These are phyloP conservation scores for Aspergillus ochraceus DNA, from an alignment of 2,329 filamentous ascomycete genomes.

Conservation along the genomic window DNA sequence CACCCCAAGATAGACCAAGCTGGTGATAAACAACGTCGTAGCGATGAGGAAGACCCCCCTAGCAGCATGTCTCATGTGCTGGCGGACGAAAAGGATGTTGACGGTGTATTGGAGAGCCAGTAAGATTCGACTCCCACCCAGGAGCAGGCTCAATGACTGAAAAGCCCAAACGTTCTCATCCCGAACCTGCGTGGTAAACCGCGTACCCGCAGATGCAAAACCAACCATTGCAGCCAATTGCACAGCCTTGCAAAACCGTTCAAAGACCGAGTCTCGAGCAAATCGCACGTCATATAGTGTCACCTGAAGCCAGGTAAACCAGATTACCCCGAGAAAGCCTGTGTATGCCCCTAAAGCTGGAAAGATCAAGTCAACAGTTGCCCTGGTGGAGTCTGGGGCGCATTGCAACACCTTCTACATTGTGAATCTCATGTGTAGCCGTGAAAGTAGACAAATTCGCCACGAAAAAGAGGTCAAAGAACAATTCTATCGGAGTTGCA, in stretches of 20 bases:
- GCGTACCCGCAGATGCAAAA: conserved; percentile 60
- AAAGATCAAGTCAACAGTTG: conserved; percentile 14
- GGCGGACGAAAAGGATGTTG: conserved; percentile 28
- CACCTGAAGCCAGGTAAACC: conserved; percentile 69
- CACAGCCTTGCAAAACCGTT: conserved; percentile 58
- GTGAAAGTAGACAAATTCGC: conserved; percentile 67
- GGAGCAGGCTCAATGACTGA: conserved; percentile 40
- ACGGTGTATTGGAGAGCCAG: conserved; percentile 56
- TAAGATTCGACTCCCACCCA: conserved; percentile 55
- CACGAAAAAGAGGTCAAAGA: conserved; percentile 63
- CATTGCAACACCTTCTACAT: conserved; percentile 36
- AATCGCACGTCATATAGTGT: conserved; percentile 67
- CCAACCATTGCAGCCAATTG: conserved; percentile 67
- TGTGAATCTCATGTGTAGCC: conserved; percentile 55
- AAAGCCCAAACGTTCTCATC: conserved; percentile 47
- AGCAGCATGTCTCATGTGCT: conserved; percentile 26
- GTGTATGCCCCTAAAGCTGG: conserved; percentile 49
- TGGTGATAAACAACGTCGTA: conserved; percentile 27
- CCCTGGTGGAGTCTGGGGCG: background rate
- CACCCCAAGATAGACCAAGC: conserved; percentile 30
- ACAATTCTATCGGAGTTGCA: conserved; percentile 57
- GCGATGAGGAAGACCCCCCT: conserved; percentile 32
- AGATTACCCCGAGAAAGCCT: conserved; percentile 59
- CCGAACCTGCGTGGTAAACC: conserved; percentile 43
- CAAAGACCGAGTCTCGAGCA: conserved; percentile 63